Percentiles rank a stretch among this genome's conserved stretches.
phyloP scores from a whole-genome alignment of 352 stramenopile genomes.

The Phytophthora capsici region DNA sequence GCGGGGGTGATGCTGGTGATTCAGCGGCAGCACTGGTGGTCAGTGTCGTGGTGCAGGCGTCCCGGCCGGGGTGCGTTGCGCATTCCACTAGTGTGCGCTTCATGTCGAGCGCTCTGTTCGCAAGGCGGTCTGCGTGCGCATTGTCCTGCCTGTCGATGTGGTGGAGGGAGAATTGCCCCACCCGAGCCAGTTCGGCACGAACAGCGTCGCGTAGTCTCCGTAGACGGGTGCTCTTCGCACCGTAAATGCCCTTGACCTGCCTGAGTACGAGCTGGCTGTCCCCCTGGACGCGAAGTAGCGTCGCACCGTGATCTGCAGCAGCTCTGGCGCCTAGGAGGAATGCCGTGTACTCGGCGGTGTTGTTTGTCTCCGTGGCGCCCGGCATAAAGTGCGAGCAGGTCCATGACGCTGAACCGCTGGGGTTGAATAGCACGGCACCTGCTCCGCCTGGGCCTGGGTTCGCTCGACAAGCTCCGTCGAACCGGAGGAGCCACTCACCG shows the following conservation, averaged over 20 bases:
- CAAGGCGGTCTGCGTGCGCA: too few species aligned
- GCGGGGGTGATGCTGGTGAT: too few species aligned
- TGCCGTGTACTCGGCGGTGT: constrained; percentile 35
- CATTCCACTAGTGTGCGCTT: too few species aligned
- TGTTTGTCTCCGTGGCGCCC: constrained; percentile 29
- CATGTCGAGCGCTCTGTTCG: too few species aligned
- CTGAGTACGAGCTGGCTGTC: constrained; percentile 25
- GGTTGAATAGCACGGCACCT: constrained; percentile 13
- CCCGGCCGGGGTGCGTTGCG: too few species aligned
- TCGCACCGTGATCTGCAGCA: constrained; percentile 11
- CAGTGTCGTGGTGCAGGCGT: too few species aligned
- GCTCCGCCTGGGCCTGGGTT: constrained; percentile 19
- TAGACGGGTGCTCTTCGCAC: not conserved
- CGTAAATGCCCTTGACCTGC: constrained; percentile 16
- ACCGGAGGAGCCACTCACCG: not conserved
- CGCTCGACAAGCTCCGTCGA: constrained; percentile 22
- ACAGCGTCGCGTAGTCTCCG: too few species aligned
- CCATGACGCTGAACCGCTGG: constrained; percentile 16
- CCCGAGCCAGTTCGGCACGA: too few species aligned
- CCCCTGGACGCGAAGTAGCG: constrained; percentile 1
- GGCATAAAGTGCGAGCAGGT: constrained; percentile 18
- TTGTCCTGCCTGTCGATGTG: too few species aligned
- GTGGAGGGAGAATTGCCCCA: too few species aligned
- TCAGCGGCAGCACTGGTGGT: too few species aligned
- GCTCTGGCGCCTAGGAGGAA: constrained; percentile 22